Base-by-base conservation (phyloP, 805 yeast genomes). In the Lipomyces chichibuensis region DNA sequence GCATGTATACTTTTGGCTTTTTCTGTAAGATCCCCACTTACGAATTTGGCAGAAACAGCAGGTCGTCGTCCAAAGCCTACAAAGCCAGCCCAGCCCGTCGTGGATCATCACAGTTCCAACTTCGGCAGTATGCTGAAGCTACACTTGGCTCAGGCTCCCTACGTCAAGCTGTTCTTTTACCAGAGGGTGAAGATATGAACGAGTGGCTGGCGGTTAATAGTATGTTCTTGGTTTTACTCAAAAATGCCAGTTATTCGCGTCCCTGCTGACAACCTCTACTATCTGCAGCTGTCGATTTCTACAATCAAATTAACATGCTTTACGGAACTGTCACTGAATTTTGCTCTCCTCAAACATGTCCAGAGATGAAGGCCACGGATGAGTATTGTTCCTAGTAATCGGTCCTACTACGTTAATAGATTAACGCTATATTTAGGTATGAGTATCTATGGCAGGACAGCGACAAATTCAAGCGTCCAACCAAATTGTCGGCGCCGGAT, bases 401-500 rank as follows among this genome's bases (percentile, higher is more conserved):
- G 55, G 29, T 11, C 20, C 20, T 56, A 13, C 35, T 27, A 25
- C 3, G 4, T 60, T n/a, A 25, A 9, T 23, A 14, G 11, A 29
- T 23, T 46, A 27, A 29, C 37, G 29, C 29, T 0, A 13, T 23
- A 27, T 32, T 35, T 13, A 70, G 69, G 37, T 69, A 69, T 51
- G 99, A 95, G 78, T 95, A 95, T 75, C 83, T 95, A 67, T 95
- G 99, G 99, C 97, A 94, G 77, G 97, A 93, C 74, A 81, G 81
- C 71, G 80, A 85, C 54, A 78, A 81, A 65, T 82, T 77, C 72
- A 84, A 84, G 74, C 87, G 88, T 68, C 98, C 99, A 0, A 86
- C 91, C 8, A 88, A 95, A 20, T 87, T 95, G 73, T 87, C 93
- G 53, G 99, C 99, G 0, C 97, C 99, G 55, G 96, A 90, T 65